Base-by-base conservation (phyloP, 495 filamentous ascomycete genomes). In the Xylaria acuta region DNA sequence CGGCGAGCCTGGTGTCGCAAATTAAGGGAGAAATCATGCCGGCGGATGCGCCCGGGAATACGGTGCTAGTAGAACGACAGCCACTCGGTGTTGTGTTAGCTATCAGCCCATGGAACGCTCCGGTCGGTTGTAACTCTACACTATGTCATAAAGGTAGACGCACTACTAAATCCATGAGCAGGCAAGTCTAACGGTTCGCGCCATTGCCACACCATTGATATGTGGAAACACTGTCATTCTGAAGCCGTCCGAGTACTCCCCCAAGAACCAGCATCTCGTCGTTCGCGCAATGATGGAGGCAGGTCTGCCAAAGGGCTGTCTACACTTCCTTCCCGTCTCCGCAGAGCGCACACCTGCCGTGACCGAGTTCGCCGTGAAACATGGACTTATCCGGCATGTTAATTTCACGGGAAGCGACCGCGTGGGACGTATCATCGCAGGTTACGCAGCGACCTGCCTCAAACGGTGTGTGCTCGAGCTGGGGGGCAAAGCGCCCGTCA, bases 181-280 rank as follows among this genome's bases (percentile, higher is more conserved):
- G 68, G 86, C 82, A 49, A 88, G 90, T 64, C 84, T 93, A 20
- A 88, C 88, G 11, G 82, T 86, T 11, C 88, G 90, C 62, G 84
- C 91, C 1, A 79, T 92, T 47, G 82, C 88, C 22, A 89, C 86
- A 56, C 89, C 93, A 4, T 80, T 96, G 41, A 92, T 92, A 20
- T 89, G 88, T 4, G 92, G 93, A n/a, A 94, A 94, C 77, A 94
- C 92, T 1, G 85, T 88, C 32, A 86, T 96, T 22, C 81, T 95
- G 12, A 96, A 95, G 80, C 91, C 91, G 20, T 90, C 90, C 2
- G 93, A 95, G 75, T 84, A 90, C 67, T 90, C 89, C 1, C 93
- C 93, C 4, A 88, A 89, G 69, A 89, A 86, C 70, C 92, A 91
- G 82, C 89, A 87, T 82, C 87, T 88, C 56, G 85, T 95, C 30